Evolutionary conservation across 306 rosid genomes (phyloP), one percentile per base, ranked within the genome.

Genomic region (Chamaecrista fasciculata): DNA sequence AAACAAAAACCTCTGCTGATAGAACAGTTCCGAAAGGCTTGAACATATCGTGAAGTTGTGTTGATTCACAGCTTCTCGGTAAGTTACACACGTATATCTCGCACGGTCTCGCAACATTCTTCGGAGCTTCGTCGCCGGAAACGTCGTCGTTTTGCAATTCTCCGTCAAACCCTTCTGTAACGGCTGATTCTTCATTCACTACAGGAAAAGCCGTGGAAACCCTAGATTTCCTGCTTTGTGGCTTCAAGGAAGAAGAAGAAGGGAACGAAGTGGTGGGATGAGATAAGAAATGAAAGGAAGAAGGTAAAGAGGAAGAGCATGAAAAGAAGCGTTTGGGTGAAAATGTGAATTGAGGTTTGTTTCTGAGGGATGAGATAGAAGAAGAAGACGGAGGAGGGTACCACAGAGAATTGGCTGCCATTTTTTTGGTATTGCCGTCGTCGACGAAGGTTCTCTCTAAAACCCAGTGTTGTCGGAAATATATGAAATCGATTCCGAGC

Each of bases 21-120:
- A 81, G 39, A 42, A 90, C 71, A 20, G 73, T 72, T 26, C 96
- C 94, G 46, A 78, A 83, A 59, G 91, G 83, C 53, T 77, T 75
- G 70, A 90, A 78, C 77, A 90, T 66, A n/a, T 72, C 67, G 20
- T 72, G 79, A 47, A 90, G 73, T 25, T 87, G 85, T 0, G 79
- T 73, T 19, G 74, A 26, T 40, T 80, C 96, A 55, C 62, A 79
- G 69, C 79, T 89, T 64, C 86, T 75, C 0, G 92, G 96, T 6
- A 89, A 67, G 79, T 89, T 89, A 73, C 92, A 89, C 0, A 85
- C 90, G 47, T 86, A 89, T 0, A 89, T 36, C 53, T 85, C 86
- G 47, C 86, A 85, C 3, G 89, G 80, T 51, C 71, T 78, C 60
- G 64, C 16, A 23, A 0, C 72, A 15, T 71, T 78, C 51, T 49